Conservation (phyloP, 495 filamentous ascomycete genomes). For the Xylaria venustula region DNA sequence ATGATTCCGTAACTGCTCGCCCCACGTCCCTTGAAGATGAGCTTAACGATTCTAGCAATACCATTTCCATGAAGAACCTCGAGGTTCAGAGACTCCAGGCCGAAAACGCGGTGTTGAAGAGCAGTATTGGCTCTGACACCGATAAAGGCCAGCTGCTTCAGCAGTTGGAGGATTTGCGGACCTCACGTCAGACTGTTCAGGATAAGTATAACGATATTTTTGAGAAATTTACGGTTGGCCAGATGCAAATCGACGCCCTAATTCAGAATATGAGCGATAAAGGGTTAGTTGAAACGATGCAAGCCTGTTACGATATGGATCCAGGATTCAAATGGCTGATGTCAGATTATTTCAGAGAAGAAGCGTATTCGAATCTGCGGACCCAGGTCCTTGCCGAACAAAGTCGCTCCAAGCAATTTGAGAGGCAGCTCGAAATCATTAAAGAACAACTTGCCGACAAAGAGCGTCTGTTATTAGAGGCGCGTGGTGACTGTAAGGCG, state of each 20-base stretch:
- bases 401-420: conserved; percentile 41
- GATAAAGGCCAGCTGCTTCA: conserved; percentile 48
- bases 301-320: conserved; percentile 30
- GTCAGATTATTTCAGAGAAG: conserved; percentile 39
- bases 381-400: conserved; percentile 36
- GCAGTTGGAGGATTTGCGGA: conserved; percentile 43
- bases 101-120: conserved; percentile 52
- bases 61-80: conserved; percentile 29
- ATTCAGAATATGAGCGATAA: conserved; percentile 44
- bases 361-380: conserved; percentile 31
- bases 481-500: conserved; percentile 32
- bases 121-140: conserved; percentile 45
- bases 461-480: conserved; percentile 45
- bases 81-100: conserved; percentile 53
- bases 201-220: conserved; percentile 45
- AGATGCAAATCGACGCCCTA: conserved; percentile 50
- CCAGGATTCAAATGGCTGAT: conserved; percentile 27
- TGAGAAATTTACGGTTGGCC: conserved; percentile 48
- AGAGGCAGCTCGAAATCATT: conserved; percentile 29
- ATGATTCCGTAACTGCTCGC: conserved; percentile 17
- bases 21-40: conserved; percentile 28
- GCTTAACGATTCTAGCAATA: conserved; percentile 31
- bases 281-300: conserved; percentile 45
- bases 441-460: conserved; percentile 38
- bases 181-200: conserved; percentile 37